phyloP scores from a whole-genome alignment of 31 red algal species.

The Endocladia muricata region DNA sequence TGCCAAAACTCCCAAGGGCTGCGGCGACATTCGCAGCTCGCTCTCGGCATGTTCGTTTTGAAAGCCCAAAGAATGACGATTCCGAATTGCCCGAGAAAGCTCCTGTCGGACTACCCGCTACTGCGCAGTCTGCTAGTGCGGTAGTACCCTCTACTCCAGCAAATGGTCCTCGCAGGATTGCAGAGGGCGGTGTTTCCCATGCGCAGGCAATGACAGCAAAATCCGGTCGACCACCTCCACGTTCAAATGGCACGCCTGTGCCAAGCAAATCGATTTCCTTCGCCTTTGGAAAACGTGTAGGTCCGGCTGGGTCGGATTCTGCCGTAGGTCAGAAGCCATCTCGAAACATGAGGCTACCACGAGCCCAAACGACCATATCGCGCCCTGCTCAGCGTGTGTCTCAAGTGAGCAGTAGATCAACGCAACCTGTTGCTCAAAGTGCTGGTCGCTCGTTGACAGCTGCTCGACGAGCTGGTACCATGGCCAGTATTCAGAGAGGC shows the following conservation, averaged over 20 bases:
- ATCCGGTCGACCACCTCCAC: too few species aligned
- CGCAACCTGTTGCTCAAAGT: background rate
- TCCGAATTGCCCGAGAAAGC: too few species aligned
- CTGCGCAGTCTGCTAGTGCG: too few species aligned
- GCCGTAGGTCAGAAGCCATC: conserved; percentile 23
- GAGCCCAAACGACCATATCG: conserved; percentile 20
- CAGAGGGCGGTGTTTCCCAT: too few species aligned
- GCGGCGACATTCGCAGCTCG: conserved; percentile 45
- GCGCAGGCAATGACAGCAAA: too few species aligned
- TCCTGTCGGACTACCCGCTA: too few species aligned
- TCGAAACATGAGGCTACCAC: conserved; percentile 26
- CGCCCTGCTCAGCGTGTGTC: conserved; percentile 11
- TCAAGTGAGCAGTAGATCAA: background rate
- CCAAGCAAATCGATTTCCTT: background rate
- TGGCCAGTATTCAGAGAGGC: too few species aligned
- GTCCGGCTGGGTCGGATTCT: background rate
- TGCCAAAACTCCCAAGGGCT: conserved; percentile 24
- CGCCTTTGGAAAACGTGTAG: conserved; percentile 8
- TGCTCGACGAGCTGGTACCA: conserved; percentile 6
- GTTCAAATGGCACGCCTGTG: too few species aligned
- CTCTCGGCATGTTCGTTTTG: conserved; percentile 46
- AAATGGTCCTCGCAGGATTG: too few species aligned
- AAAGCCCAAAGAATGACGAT: conserved; percentile 12
- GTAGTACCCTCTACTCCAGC: too few species aligned
- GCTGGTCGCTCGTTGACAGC: background rate